These are phyloP conservation scores for Coemansia sp. DNA, from an alignment of 192 early-diverging fungal genomes.

Conservation along the genomic window DNA sequence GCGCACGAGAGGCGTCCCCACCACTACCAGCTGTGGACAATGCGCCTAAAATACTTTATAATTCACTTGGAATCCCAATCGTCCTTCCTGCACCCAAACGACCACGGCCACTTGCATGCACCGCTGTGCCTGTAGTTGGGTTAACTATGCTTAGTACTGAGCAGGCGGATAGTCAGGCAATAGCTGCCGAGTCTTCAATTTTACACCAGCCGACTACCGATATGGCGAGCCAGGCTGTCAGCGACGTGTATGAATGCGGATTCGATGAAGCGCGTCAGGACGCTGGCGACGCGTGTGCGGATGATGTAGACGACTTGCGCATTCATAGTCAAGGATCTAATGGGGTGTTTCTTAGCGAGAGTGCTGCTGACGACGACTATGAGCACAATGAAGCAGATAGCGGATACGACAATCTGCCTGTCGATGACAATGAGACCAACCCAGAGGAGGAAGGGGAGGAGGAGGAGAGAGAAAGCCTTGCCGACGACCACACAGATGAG, in stretches of 20 bases:
- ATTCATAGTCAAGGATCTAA: neutral
- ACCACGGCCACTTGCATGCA: neutral
- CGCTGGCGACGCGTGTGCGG: neutral
- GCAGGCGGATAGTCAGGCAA: neutral
- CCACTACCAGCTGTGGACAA: neutral
- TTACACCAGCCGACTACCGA: neutral
- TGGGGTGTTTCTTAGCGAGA: neutral
- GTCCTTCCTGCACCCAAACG: slow-evolving; percentile 16
- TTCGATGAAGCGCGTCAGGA: neutral
- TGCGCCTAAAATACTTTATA: neutral
- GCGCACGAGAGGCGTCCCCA: neutral
- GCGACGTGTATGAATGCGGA: neutral
- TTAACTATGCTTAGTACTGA: neutral
- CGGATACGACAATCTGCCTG: neutral
- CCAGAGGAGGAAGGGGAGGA: slow-evolving; percentile 9
- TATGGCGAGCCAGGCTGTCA: neutral
- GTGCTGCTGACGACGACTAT: neutral
- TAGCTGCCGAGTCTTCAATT: neutral
- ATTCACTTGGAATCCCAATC: slow-evolving; percentile 16
- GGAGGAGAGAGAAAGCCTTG: slow-evolving; percentile 3
- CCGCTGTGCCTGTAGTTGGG: neutral
- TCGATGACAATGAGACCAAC: slow-evolving; percentile 7
- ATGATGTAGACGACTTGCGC: neutral
- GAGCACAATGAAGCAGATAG: neutral
- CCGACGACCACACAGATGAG: neutral